Conservation (phyloP, 208 protist species). For the Balamuthia mandrillaris region DNA sequence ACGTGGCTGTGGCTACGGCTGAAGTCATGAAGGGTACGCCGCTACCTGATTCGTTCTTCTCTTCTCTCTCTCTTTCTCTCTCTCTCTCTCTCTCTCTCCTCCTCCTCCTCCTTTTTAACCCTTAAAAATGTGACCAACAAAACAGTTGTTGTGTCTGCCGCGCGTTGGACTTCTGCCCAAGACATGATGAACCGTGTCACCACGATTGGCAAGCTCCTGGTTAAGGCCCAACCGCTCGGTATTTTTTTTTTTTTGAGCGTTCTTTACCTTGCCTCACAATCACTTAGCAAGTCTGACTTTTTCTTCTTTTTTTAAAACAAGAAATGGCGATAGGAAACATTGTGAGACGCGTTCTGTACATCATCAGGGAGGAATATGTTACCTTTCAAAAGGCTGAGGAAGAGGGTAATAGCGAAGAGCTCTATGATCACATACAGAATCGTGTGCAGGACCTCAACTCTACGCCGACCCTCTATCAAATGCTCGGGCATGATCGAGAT, state of each 20-base stretch:
- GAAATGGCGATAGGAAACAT: constrained; percentile 79
- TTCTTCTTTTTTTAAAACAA: neutral
- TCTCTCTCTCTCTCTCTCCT: too few species aligned
- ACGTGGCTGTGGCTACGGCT: constrained; percentile 34
- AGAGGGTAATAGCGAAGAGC: constrained; percentile 29
- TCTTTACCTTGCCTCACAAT: too few species aligned
- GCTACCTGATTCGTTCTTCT: too few species aligned
- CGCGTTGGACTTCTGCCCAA: constrained; percentile 12
- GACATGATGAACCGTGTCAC: constrained; percentile 10
- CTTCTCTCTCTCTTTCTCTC: too few species aligned
- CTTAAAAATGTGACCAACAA: too few species aligned
- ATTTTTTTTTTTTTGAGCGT: neutral
- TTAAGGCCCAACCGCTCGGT: constrained; percentile 41
- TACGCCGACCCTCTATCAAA: constrained; percentile 22
- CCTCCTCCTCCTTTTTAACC: too few species aligned
- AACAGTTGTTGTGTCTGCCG: constrained; percentile 37
- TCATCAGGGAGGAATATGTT: constrained; percentile 76
- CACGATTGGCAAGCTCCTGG: constrained; percentile 40
- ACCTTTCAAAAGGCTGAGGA: constrained; percentile 37
- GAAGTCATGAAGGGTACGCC: constrained; percentile 41
- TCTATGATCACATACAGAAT: neutral
- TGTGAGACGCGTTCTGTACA: constrained; percentile 74
- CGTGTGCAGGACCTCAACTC: constrained; percentile 30
- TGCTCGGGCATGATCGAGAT: constrained; percentile 12
- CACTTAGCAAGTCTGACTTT: too few species aligned